These are phyloP conservation scores for Macadamia tetraphylla DNA, from an alignment of 164 flowering plant species.

Conservation along the genomic window DNA sequence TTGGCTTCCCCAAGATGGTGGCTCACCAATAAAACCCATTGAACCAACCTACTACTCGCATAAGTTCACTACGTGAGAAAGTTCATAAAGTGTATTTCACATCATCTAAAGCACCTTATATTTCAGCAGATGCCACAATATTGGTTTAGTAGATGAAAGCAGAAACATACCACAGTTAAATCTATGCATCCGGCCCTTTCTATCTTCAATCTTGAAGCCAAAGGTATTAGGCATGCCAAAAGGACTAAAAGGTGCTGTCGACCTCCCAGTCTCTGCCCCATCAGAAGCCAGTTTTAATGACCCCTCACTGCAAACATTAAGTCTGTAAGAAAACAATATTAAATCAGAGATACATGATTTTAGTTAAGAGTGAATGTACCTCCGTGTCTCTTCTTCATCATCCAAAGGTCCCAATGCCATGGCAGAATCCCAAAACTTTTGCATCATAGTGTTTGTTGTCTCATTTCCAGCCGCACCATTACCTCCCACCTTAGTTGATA, in stretches of 20 bases:
- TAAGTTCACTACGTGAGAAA: neutral
- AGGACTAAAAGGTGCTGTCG: constrained; percentile 35
- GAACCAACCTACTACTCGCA: too few relatives aligned
- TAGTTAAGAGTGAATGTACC: constrained; percentile 32
- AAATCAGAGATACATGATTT: neutral
- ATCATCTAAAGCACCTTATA: neutral
- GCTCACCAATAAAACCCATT: too few relatives aligned
- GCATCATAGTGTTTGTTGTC: constrained; percentile 71
- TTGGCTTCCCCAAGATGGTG: too few relatives aligned
- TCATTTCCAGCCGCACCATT: constrained; percentile 58
- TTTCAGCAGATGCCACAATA: neutral
- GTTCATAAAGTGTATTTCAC: neutral
- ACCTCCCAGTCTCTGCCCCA: constrained; percentile 58
- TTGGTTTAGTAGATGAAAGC: neutral
- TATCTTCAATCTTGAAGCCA: constrained; percentile 84
- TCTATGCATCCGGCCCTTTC: constrained; percentile 85
- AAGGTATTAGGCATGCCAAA: constrained; percentile 37
- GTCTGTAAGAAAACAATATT: constrained; percentile 12
- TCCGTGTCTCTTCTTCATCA: constrained; percentile 69
- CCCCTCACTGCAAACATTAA: constrained; percentile 53
- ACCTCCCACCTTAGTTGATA: constrained; percentile 60
- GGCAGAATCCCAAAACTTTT: constrained; percentile 94
- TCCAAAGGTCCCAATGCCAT: constrained; percentile 64
- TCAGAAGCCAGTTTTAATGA: constrained; percentile 77
- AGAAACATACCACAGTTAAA: constrained; percentile 66